Base-by-base conservation (phyloP, 805 yeast genomes). In the Metschnikowia baotianmanensis region DNA sequence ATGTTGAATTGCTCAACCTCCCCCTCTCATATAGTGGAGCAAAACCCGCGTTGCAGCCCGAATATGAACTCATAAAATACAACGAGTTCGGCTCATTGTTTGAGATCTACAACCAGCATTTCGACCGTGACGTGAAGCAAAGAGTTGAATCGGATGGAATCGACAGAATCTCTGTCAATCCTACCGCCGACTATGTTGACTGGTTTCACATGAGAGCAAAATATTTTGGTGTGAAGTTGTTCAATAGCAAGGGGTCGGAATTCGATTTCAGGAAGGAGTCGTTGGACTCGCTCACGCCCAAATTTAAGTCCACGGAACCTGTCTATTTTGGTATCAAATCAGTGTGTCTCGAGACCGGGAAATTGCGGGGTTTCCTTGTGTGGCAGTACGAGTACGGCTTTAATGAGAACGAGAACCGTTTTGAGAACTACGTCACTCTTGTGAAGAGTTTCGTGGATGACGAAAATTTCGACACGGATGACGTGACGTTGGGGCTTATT, bases 121-220 rank as follows among this genome's bases (percentile, higher is more conserved):
- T 54, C n/a, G 48, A 51, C 9, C 28, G 40, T 11, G 48, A 55
- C 0, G 40, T 64, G 12, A 29, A 40, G 8, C 43, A 41, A 2
- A 48, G 52, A 27, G 63, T 56, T 3, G 40, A 33, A n/a, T 31
- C 30, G 2, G 74, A 69, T 46, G 62, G 60, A 22, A 54, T 50
- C 30, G 47, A 62, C 12, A 48, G 74, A 20, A 56, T 67, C 5
- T 27, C 65, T n/a, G 26, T 65, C 7, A 42, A 38, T 12, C 69
- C 71, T 1, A 43, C 53, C 6, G 46, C 61, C 5, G 56, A 58
- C 17, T 36, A 51, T 17, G 50, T 62, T 11, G 71, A 69, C 52
- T 69, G 75, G 75, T 68, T 67, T 46, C 75, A 69, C 40, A 52
- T 67, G 38, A 54, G 75, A 42, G 55, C 65, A 19, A 69, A 69